phyloP scores from a whole-genome alignment of 2,329 filamentous ascomycete species.

The Colletotrichum brevisporum region DNA sequence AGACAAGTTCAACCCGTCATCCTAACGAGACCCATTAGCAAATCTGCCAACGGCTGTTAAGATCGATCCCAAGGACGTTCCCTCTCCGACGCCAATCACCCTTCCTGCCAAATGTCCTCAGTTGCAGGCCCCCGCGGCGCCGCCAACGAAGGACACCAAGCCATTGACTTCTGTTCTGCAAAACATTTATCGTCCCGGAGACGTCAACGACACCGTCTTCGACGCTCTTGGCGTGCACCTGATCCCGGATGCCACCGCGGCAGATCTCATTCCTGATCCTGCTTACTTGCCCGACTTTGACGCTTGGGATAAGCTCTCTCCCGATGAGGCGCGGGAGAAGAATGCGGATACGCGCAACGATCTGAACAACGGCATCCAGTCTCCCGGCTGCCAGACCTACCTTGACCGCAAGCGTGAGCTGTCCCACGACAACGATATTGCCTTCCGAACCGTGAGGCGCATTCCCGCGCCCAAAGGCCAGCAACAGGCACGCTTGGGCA shows the following conservation, averaged over 20 bases:
- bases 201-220: constrained; percentile 65
- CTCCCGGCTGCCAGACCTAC: constrained; percentile 71
- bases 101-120: constrained; percentile 61
- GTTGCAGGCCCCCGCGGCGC: constrained; percentile 29
- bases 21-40: constrained; percentile 43
- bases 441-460: constrained; percentile 73
- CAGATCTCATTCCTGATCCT: constrained; percentile 68
- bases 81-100: constrained; percentile 68
- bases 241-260: constrained; percentile 61
- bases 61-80: constrained; percentile 65
- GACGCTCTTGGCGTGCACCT: constrained; percentile 71
- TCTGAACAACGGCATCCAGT: constrained; percentile 67
- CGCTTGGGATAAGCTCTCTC: constrained; percentile 63
- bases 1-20: constrained; percentile 1
- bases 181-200: constrained; percentile 65
- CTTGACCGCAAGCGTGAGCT: constrained; percentile 72
- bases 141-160: constrained; percentile 43
- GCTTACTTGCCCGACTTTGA: constrained; percentile 67
- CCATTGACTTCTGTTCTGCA: constrained; percentile 67
- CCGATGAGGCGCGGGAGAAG: constrained; percentile 63
- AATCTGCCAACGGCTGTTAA: constrained; percentile 45
- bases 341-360: constrained; percentile 63
- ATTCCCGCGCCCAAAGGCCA: constrained; percentile 68
- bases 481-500: constrained; percentile 69
- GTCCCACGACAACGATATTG: constrained; percentile 67